These are phyloP conservation scores for Fraxinus baroniana DNA, from an alignment of 305 asterid species.

Conservation along the genomic window DNA sequence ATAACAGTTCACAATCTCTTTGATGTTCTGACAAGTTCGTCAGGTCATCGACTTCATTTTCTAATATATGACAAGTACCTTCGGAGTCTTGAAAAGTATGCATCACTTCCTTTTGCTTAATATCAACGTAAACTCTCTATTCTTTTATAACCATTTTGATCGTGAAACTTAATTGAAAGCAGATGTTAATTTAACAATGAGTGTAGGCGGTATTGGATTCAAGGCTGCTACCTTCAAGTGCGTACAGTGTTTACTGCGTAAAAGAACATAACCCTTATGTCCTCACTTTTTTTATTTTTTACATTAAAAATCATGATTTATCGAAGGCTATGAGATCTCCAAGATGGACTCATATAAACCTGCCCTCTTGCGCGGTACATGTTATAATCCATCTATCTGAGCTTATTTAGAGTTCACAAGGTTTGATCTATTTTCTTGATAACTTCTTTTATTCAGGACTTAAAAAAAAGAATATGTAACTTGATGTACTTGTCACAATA, in stretches of 20 bases:
- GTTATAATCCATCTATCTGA: background rate
- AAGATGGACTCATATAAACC: background rate
- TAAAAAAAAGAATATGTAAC: constrained; percentile 8
- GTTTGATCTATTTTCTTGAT: background rate
- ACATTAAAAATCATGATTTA: constrained; percentile 11
- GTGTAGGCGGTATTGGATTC: constrained; percentile 4
- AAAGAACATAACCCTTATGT: constrained; percentile 4
- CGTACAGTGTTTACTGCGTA: background rate
- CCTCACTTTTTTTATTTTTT: background rate
- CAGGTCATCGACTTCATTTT: constrained; percentile 78
- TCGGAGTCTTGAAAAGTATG: constrained; percentile 83
- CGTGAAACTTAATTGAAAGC: background rate
- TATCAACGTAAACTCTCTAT: constrained; percentile 17
- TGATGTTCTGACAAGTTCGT: constrained; percentile 69
- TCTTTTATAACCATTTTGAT: constrained; percentile 11
- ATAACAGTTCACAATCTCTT: constrained; percentile 89
- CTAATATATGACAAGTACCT: constrained; percentile 81
- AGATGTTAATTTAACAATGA: constrained; percentile 16
- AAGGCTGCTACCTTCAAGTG: constrained; percentile 2
- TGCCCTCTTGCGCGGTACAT: constrained; percentile 1
- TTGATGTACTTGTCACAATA: background rate
- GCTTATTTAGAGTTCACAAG: background rate
- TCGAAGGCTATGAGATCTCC: constrained; percentile 8
- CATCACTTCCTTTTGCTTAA: constrained; percentile 35
- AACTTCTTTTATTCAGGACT: constrained; percentile 17